Conservation (phyloP, 257 asterid species). For the Eucommia ulmoides region DNA sequence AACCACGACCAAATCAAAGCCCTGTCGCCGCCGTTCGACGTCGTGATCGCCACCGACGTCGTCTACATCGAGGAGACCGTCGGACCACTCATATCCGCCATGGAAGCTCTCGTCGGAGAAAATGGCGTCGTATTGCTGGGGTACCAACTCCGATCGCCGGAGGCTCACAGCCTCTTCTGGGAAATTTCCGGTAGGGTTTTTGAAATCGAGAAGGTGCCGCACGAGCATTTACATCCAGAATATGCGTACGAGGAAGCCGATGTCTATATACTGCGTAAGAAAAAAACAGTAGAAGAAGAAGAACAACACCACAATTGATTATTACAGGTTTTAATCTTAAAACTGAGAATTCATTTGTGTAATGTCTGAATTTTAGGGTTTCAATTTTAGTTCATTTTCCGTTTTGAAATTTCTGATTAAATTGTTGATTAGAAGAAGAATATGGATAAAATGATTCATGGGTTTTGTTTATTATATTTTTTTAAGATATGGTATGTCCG, state of each 20-base stretch:
- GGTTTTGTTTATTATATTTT: too few relatives aligned
- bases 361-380: too few relatives aligned
- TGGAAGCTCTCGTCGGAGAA: slow-evolving; percentile 59
- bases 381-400: too few relatives aligned
- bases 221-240: slow-evolving; percentile 76
- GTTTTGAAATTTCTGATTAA: too few relatives aligned
- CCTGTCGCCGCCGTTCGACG: slow-evolving; percentile 58
- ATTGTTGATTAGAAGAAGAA: too few relatives aligned
- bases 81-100: slow-evolving; percentile 46
- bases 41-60: slow-evolving; percentile 78
- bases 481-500: too few relatives aligned
- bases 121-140: slow-evolving; percentile 79
- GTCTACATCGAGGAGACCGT: slow-evolving; percentile 90
- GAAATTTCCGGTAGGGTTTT: slow-evolving; percentile 40
- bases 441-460: too few relatives aligned
- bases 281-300: slow-evolving; percentile 16
- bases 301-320: too few relatives aligned
- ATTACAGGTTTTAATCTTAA: too few relatives aligned
- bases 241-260: slow-evolving; percentile 83
- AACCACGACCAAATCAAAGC: slow-evolving; percentile 47
- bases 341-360: too few relatives aligned
- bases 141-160: slow-evolving; percentile 81
- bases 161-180: slow-evolving; percentile 78
- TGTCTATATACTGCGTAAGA: slow-evolving; percentile 62
- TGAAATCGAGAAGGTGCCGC: slow-evolving; percentile 64